A percentile compares a stretch with the other conserved stretches of the same genome.
phyloP scores from a whole-genome alignment of 75 land plant genomes.

The Cupressus sempervirens region DNA sequence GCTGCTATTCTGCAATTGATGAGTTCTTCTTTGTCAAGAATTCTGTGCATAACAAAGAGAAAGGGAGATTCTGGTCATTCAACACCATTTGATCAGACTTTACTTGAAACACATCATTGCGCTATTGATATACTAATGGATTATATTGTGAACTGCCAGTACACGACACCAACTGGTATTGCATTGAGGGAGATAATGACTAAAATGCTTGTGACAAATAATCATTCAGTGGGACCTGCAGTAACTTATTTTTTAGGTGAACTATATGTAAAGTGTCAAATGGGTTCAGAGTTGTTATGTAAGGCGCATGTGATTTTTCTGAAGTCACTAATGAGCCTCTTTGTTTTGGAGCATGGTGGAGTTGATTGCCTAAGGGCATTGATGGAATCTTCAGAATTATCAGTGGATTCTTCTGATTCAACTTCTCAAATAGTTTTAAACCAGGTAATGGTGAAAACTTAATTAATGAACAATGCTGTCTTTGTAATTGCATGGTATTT shows the following conservation, averaged over 20 bases:
- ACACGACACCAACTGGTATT: background rate
- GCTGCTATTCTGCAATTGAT: background rate
- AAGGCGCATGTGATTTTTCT: background rate
- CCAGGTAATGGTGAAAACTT: background rate
- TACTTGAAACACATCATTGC: background rate
- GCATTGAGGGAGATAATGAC: background rate
- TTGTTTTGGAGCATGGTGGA: conserved; percentile 1
- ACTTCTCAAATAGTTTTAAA: background rate
- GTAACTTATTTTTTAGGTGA: background rate
- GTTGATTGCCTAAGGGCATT: background rate
- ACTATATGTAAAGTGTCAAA: background rate
- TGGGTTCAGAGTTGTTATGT: background rate
- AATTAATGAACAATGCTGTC: background rate
- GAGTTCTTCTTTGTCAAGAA: conserved; percentile 1
- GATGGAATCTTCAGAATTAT: conserved; percentile 1
- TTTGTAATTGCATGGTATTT: background rate
- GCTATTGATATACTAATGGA: background rate
- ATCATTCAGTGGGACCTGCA: background rate
- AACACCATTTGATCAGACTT: background rate
- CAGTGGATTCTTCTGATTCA: conserved; percentile 3
- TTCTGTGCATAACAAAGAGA: background rate
- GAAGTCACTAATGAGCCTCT: conserved; percentile 2
- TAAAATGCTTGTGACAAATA: background rate
- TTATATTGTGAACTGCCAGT: background rate
- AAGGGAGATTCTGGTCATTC: background rate